These are phyloP conservation scores for Trametes elegans DNA, from an alignment of 768 basidiomycete species.

Conservation along the genomic window DNA sequence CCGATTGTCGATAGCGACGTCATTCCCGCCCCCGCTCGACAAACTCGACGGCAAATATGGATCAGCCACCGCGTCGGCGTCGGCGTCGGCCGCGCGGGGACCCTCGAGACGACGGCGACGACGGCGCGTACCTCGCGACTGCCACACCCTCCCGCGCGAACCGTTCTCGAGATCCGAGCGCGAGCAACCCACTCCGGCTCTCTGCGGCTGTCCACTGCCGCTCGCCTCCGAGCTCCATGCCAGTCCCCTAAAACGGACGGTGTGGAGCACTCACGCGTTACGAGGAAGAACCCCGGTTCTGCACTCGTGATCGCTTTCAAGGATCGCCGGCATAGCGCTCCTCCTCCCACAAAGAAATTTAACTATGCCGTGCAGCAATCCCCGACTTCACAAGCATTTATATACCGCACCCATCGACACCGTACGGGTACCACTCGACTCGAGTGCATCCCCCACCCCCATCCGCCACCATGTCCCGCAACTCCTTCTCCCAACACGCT, in stretches of 20 bases:
- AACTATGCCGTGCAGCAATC: neutral
- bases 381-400: neutral
- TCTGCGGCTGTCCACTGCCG: neutral
- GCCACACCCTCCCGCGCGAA: neutral
- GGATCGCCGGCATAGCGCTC: constrained; percentile 1
- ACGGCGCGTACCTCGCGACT: constrained; percentile 4
- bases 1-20: constrained; percentile 1
- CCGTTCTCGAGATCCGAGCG: neutral
- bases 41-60: neutral
- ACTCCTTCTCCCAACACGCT: constrained; percentile 6
- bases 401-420: neutral
- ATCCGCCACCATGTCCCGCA: constrained; percentile 13
- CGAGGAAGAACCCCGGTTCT: constrained; percentile 6
- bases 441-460: neutral
- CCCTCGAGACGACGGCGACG: neutral
- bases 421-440: neutral
- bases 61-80: neutral
- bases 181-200: too few species aligned
- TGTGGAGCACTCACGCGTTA: constrained; percentile 15
- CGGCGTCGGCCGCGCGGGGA: neutral
- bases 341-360: constrained; percentile 5
- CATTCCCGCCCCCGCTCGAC: neutral
- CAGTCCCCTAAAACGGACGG: constrained; percentile 4
- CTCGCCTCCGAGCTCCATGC: neutral
- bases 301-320: constrained; percentile 11